phyloP scores from a whole-genome alignment of 192 early-diverging fungal genomes.

The Coemansia sp. region DNA sequence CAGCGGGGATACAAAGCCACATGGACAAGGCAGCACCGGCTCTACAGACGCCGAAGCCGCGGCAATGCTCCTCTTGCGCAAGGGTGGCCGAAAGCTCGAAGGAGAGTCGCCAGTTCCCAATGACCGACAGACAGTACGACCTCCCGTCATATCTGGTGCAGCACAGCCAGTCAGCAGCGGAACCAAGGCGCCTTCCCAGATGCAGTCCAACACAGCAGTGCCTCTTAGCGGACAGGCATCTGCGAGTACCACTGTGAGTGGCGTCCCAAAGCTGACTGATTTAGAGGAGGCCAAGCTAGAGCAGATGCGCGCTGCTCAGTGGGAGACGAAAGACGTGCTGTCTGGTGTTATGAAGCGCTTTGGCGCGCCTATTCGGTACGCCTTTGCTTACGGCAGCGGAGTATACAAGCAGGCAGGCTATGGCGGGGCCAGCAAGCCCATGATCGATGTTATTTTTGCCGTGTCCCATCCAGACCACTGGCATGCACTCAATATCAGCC shows the following conservation, averaged over 20 bases:
- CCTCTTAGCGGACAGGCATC: background rate
- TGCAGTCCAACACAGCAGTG: background rate
- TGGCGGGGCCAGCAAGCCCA: conserved; percentile 63
- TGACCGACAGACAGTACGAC: conserved; percentile 27
- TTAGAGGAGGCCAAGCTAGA: conserved; percentile 33
- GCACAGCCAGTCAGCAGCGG: background rate
- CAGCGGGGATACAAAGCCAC: background rate
- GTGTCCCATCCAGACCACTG: conserved; percentile 95
- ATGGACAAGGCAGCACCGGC: background rate
- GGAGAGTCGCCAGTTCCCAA: background rate
- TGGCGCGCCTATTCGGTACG: conserved; percentile 55
- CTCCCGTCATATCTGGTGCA: conserved; percentile 1
- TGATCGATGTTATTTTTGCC: conserved; percentile 95
- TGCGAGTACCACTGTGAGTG: conserved; percentile 12
- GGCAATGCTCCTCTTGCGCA: conserved; percentile 21
- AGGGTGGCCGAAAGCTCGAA: background rate
- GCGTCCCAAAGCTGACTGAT: conserved; percentile 13
- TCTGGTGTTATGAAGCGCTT: conserved; percentile 29
- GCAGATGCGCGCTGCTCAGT: conserved; percentile 23
- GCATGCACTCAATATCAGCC: conserved; percentile 95
- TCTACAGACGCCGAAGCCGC: background rate
- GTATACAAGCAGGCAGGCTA: conserved; percentile 91
- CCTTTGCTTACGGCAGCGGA: conserved; percentile 94
- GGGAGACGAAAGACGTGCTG: conserved; percentile 19
- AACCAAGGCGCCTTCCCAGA: background rate